Base-by-base conservation (phyloP, 2,329 filamentous ascomycete genomes). In the Hymenoscyphus repandus region DNA sequence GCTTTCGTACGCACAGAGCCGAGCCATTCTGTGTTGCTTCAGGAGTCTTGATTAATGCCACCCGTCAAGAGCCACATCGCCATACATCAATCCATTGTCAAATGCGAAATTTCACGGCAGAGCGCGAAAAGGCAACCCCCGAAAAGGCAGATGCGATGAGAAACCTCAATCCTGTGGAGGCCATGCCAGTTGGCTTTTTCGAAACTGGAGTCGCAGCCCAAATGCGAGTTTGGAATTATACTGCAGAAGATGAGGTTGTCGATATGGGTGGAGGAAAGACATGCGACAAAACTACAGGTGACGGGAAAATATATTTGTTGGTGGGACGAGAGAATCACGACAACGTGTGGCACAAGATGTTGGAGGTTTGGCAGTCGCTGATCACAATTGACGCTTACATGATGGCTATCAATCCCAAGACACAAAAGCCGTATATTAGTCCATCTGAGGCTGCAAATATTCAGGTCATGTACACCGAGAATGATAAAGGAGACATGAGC, bases 341-440 rank as follows among this genome's bases (percentile, higher is more conserved):
- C n/a, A 65, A 66, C 49, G 42, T 64, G 20, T 66, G 60, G 57
- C 64, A 65, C 40, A 62, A 61, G 42, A 40, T 62, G 20, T 58
- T 65, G 58, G 63, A 65, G 53, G 48, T 64, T 9, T 63, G 62
- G 62, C 58, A 63, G n/a, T 57, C 61, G 4, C 53, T 57, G 15
- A 41, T 63, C 13, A 61, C 57, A 9, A 33, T 66, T 20, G 61
- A 65, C 32, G 49, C 50, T 5, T 51, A 64, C 17, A 49, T 52
- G 12, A 50, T 58, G 31, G 56, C 63, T 4, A 38, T 52, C 33
- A 49, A 59, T 48, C 58, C 60, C 10, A 34, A 50, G 3, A 62
- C 57, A 1, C 49, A 51, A 5, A 40, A 37, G n/a, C 54, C 61
- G 3, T 63, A 57, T 39, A 38, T 64, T n/a, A 52, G 51, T 12